These are phyloP conservation scores for Saccharomycopsis guyanensis DNA, from an alignment of 805 yeast genomes.

Conservation along the genomic window DNA sequence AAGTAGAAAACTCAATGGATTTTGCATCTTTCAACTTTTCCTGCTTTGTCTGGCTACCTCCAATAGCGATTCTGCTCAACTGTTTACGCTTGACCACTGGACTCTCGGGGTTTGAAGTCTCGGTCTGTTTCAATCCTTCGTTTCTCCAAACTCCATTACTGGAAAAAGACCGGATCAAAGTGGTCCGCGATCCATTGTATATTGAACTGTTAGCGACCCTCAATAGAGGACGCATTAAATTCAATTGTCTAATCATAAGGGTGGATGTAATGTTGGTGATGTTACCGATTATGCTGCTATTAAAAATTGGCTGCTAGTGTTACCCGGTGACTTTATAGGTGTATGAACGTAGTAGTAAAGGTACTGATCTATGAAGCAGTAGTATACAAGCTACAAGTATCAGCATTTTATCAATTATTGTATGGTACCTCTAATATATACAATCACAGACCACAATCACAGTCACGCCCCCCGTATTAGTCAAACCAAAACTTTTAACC, in stretches of 20 bases:
- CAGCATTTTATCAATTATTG: too few relatives aligned
- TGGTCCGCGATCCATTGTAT: background rate
- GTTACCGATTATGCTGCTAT: background rate
- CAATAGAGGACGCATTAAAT: background rate
- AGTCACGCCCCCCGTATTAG: too few relatives aligned
- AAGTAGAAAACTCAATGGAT: slow-evolving; percentile 66
- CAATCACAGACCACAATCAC: too few relatives aligned
- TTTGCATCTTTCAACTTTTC: slow-evolving; percentile 31
- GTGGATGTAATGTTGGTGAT: background rate
- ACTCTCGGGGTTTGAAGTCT: background rate
- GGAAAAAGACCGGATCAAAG: background rate
- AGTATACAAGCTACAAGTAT: too few relatives aligned
- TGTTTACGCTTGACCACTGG: slow-evolving; percentile 47
- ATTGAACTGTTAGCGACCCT: background rate
- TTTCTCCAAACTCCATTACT: background rate
- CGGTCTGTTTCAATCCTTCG: too few relatives aligned
- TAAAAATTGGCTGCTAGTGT: background rate
- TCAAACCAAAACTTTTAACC: too few relatives aligned
- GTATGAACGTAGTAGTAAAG: too few relatives aligned
- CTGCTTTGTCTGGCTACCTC: slow-evolving; percentile 37
- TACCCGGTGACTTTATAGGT: background rate
- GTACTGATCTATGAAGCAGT: too few relatives aligned
- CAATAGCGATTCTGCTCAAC: slow-evolving; percentile 72
- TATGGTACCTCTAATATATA: too few relatives aligned
- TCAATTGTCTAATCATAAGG: background rate